phyloP scores from a whole-genome alignment of 495 filamentous ascomycete species.

The Hypoxylon lienhwacheense region DNA sequence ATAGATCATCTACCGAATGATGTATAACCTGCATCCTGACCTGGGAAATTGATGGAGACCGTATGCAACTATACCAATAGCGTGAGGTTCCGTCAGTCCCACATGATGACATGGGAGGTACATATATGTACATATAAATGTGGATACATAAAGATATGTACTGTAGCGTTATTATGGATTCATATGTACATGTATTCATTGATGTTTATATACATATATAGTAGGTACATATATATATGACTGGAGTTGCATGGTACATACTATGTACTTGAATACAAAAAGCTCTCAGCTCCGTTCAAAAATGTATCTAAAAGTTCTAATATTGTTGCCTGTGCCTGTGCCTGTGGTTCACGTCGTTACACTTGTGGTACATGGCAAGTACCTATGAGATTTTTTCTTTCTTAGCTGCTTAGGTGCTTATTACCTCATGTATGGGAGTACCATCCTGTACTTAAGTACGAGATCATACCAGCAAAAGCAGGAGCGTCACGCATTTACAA shows the following conservation, averaged over 20 bases:
- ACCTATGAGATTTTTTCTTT: too few relatives aligned
- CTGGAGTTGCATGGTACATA: background rate
- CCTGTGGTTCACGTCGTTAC: too few relatives aligned
- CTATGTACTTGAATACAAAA: too few relatives aligned
- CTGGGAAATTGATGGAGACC: constrained; percentile 20
- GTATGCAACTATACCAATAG: constrained; percentile 12
- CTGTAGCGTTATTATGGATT: background rate
- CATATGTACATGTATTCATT: constrained; percentile 8
- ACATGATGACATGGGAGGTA: background rate
- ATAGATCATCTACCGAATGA: constrained; percentile 21
- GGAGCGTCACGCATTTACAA: constrained; percentile 16
- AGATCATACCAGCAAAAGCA: constrained; percentile 21
- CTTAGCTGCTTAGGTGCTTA: too few relatives aligned
- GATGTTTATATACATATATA: too few relatives aligned
- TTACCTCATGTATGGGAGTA: too few relatives aligned
- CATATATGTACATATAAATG: background rate
- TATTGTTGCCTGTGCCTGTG: too few relatives aligned
- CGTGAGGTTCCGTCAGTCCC: constrained; percentile 30
- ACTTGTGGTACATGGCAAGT: too few relatives aligned
- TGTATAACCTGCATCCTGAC: constrained; percentile 10
- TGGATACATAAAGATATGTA: background rate
- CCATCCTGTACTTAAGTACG: constrained; percentile 9
- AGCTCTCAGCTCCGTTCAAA: too few relatives aligned
- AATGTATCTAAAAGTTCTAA: too few relatives aligned
- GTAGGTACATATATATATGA: background rate